Base-by-base conservation (phyloP, 306 rosid species). In the Canavalia gladiata region DNA sequence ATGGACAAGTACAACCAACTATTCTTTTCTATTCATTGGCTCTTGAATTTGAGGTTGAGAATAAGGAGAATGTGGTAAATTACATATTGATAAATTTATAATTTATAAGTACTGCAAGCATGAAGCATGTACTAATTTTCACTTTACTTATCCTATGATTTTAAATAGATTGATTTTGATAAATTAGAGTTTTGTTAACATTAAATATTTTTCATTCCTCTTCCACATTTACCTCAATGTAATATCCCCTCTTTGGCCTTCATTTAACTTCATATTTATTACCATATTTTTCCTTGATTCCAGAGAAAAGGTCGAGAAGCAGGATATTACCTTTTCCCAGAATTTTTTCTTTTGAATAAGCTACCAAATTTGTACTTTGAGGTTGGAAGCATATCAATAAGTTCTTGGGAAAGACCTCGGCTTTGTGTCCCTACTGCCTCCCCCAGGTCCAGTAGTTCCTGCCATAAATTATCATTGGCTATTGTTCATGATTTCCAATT, bases 341-440 rank as follows among this genome's bases (percentile, higher is more conserved):
- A 87, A 72, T 82, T 92, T 84, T 91, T 92, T 71, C 92, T 81
- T 45, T 89, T 92, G 92, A 94, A 94, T 71, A 94, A 81, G 87
- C 88, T 86, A 63, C 89, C 83, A 30, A 85, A 88, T 80, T 89
- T 92, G 90, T 85, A 92, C 73, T 90, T 90, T 0, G 97, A 85
- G 52, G 89, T 91, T 11, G 97, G 98, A 87, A 94, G 97, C 75
- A 71, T 85, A 81, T 85, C 89, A 69, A 94, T 94, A 42, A 90
- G 97, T 71, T 94, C 97, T 67, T 87, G 86, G 1, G 97, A 84
- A 74, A 94, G 97, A 68, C 98, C 97, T 50, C 97, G 89, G 83
- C 90, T 91, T 87, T 94, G 86, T 65, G 92, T 90, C 84, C 97
- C 98, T 79, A 92, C 94, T 46, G 97, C 89, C 82, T 94, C 98